A percentile compares a stretch with the other conserved stretches of the same genome.
These are phyloP conservation scores for Thalassiosira allenii DNA, from an alignment of 352 stramenopile species.

Conservation along the genomic window DNA sequence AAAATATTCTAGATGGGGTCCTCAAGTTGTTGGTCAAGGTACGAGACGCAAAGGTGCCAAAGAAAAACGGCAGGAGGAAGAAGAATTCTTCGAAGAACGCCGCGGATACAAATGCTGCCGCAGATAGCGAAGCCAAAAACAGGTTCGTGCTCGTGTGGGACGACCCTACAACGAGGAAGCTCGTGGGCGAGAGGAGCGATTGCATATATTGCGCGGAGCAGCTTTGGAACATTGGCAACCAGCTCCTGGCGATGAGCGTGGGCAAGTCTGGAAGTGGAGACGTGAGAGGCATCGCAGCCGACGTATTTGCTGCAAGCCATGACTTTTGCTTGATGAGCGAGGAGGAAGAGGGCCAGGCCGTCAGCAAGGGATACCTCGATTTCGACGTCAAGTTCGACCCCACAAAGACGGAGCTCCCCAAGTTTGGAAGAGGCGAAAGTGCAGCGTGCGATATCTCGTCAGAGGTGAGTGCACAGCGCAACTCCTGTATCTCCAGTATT, in stretches of 20 bases:
- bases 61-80: conserved; percentile 33
- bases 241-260: conserved; percentile 29
- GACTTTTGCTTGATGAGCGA: conserved; percentile 60
- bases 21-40: conserved; percentile 42
- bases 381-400: conserved; percentile 47
- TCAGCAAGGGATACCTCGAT: conserved; percentile 51
- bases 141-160: conserved; percentile 46
- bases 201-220: conserved; percentile 49
- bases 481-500: too few species aligned
- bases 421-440: conserved; percentile 15
- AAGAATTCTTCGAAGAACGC: conserved; percentile 41
- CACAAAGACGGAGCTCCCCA: conserved; percentile 28
- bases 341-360: conserved; percentile 42
- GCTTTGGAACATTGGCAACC: conserved; percentile 55
- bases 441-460: conserved; percentile 47
- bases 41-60: conserved; percentile 31
- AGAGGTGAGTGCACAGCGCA: conserved; percentile 51
- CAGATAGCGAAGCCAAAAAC: background rate
- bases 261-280: background rate
- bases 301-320: conserved; percentile 52
- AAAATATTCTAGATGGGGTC: conserved; percentile 16
- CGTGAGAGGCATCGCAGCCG: conserved; percentile 30
- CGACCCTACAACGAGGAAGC: conserved; percentile 25
- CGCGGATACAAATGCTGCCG: too few species aligned
- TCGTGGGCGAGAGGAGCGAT: conserved; percentile 34